These are phyloP conservation scores for Coprinopsis sp. DNA, from an alignment of 768 basidiomycete species.

Conservation along the genomic window DNA sequence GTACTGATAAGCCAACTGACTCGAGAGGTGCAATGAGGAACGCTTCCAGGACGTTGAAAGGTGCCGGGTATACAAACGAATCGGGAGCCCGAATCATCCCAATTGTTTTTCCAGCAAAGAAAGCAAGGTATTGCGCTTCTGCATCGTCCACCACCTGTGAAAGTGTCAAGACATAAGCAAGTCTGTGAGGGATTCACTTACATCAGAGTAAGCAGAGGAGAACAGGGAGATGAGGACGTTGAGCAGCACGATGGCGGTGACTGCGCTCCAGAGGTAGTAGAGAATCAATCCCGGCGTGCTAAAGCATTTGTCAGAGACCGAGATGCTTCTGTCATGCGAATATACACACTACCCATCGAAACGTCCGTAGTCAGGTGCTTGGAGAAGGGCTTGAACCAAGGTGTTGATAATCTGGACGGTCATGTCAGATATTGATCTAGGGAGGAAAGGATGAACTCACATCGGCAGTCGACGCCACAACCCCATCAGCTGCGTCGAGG, in stretches of 20 bases:
- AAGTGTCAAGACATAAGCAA: neutral
- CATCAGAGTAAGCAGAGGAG: constrained; percentile 87
- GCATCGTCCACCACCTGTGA: constrained; percentile 73
- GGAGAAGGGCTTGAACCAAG: constrained; percentile 77
- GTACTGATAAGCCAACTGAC: constrained; percentile 40
- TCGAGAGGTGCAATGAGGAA: constrained; percentile 82
- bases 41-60: constrained; percentile 85
- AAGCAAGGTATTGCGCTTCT: constrained; percentile 85
- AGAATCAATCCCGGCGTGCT: constrained; percentile 60
- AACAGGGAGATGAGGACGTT: constrained; percentile 96
- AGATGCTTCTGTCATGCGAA: too few species aligned
- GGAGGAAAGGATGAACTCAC: constrained; percentile 31
- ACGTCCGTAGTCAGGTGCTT: constrained; percentile 64
- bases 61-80: constrained; percentile 84
- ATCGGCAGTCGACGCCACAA: constrained; percentile 44
- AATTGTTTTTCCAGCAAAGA: constrained; percentile 85
- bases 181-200: constrained; percentile 28
- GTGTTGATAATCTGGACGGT: constrained; percentile 56
- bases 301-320: constrained; percentile 1
- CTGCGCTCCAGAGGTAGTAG: constrained; percentile 86
- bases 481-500: constrained; percentile 86
- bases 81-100: constrained; percentile 85
- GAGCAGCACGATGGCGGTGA: constrained; percentile 77
- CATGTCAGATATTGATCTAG: neutral
- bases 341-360: constrained; percentile 42